Conservation (phyloP, 805 yeast species). For the Metschnikowia vanudenii region DNA sequence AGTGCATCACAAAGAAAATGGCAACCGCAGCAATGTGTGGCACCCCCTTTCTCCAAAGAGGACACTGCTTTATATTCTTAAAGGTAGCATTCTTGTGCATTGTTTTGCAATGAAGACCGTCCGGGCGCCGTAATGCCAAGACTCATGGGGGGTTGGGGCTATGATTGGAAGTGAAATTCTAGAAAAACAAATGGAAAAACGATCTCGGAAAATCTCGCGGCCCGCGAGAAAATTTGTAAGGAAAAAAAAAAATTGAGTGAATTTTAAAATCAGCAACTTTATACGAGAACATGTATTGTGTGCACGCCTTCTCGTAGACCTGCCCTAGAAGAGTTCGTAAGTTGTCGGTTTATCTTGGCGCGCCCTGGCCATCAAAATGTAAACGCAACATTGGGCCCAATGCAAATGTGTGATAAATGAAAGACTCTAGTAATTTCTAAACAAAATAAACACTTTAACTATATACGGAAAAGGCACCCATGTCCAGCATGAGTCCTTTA, state of each 20-base stretch:
- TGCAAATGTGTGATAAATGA: no score
- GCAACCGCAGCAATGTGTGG: background rate
- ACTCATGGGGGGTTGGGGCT: no score
- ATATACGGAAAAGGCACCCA: background rate
- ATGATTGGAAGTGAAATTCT: no score
- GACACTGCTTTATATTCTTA: background rate
- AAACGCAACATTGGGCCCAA: background rate
- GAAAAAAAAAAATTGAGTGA: no score
- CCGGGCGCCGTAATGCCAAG: no score
- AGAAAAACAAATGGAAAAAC: no score
- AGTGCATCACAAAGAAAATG: background rate
- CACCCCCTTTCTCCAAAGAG: background rate
- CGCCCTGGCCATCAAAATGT: background rate
- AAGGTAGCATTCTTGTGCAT: no score
- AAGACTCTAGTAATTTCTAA: background rate
- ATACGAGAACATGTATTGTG: background rate
- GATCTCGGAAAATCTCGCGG: no score
- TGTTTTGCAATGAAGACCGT: no score
- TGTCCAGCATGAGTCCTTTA: slow-evolving; percentile 1
- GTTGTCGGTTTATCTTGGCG: background rate
- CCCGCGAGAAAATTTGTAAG: no score
- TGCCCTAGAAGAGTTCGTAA: background rate
- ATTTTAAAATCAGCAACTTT: background rate
- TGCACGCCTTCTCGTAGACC: background rate
- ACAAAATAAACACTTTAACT: background rate